These are phyloP conservation scores for Pleurozium schreberi DNA, from an alignment of 225 moss, liverwort and hornwort species.

Conservation along the genomic window DNA sequence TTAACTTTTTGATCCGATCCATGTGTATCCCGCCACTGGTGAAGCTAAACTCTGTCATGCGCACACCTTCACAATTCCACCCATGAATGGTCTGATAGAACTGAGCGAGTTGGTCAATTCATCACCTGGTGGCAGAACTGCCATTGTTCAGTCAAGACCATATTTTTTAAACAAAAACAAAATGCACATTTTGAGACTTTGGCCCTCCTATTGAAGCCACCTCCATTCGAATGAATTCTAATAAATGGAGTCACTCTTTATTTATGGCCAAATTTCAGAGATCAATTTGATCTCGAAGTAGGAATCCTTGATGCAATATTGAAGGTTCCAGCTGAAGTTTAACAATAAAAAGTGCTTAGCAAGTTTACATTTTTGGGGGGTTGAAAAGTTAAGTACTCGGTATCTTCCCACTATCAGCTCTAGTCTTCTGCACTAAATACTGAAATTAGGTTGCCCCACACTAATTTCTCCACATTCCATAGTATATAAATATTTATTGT, in stretches of 20 bases:
- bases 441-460: too few species aligned
- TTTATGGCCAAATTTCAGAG: conserved; percentile 12
- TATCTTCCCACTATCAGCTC: not conserved
- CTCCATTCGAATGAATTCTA: too few species aligned
- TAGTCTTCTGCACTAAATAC: too few species aligned
- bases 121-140: conserved; percentile 1
- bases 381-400: not conserved
- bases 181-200: too few species aligned
- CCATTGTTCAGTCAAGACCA: not conserved
- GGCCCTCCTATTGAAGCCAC: too few species aligned
- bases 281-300: conserved; percentile 8
- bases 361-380: conserved; percentile 3
- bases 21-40: too few species aligned
- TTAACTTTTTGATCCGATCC: too few species aligned
- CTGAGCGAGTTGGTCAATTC: not conserved
- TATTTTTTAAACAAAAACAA: too few species aligned
- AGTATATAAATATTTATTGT: too few species aligned
- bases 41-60: too few species aligned
- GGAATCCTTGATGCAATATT: conserved; percentile 2
- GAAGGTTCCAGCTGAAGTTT: not conserved
- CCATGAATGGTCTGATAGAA: not conserved
- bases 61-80: not conserved
- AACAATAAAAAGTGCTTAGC: not conserved
- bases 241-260: too few species aligned
- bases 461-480: too few species aligned